Percentiles rank a stretch among this genome's conserved stretches.
Conservation (phyloP, 768 basidiomycete genomes). For the Strobilomyces echinocephalus region DNA sequence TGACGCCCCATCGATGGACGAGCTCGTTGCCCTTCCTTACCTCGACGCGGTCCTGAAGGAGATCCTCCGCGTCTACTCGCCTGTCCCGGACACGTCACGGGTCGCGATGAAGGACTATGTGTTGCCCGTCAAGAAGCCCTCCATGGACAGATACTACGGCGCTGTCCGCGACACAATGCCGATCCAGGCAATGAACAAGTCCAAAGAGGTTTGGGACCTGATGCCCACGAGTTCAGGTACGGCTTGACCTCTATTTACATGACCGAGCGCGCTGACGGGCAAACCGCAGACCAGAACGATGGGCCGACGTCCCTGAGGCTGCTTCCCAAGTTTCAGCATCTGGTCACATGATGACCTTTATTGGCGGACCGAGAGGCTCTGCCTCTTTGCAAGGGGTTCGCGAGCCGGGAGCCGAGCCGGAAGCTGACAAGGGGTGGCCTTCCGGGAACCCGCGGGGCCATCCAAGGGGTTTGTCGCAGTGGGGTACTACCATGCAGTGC, state of each 20-base stretch:
- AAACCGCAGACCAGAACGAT: conserved; percentile 55
- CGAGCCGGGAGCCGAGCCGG: no score
- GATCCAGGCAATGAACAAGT: conserved; percentile 49
- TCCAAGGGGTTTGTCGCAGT: no score
- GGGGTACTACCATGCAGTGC: no score
- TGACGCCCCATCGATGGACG: conserved; percentile 64
- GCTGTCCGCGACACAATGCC: conserved; percentile 42
- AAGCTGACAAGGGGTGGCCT: no score
- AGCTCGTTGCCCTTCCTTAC: conserved; percentile 60
- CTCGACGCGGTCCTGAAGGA: conserved; percentile 66
- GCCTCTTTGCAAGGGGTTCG: no score
- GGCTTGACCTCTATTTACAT: not conserved
- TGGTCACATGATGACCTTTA: conserved; percentile 57
- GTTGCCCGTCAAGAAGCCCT: conserved; percentile 45
- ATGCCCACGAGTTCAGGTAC: conserved; percentile 59
- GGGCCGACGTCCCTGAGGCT: conserved; percentile 45
- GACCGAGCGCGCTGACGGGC: not conserved
- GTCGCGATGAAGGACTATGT: conserved; percentile 49
- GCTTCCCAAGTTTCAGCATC: conserved; percentile 47
- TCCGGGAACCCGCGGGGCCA: no score
- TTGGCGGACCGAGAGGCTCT: conserved; percentile 62
- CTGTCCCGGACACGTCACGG: conserved; percentile 41
- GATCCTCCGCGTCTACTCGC: conserved; percentile 51
- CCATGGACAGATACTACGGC: conserved; percentile 42
- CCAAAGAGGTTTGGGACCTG: conserved; percentile 54